These are phyloP conservation scores for Gliomastix tumulicola DNA, from an alignment of 2,329 filamentous ascomycete species.

Conservation along the genomic window DNA sequence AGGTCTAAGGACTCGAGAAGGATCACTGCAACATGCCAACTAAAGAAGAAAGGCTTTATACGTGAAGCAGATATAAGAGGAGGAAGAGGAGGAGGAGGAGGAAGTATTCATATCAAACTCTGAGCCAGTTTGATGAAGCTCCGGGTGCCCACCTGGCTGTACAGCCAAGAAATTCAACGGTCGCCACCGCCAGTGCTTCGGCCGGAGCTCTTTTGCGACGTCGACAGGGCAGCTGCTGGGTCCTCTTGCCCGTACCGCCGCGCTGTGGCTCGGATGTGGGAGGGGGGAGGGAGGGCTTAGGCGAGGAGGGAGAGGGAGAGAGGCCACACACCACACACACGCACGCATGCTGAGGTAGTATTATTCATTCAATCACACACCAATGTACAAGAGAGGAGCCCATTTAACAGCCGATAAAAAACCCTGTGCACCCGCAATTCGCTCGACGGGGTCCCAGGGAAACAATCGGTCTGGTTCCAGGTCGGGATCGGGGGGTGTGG, in stretches of 20 bases:
- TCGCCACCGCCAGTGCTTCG: conserved; percentile 1
- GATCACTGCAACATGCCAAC: no score
- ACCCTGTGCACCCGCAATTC: conserved; percentile 17
- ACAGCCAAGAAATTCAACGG: no score
- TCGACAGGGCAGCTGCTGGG: neutral
- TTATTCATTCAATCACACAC: neutral
- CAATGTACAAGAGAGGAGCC: conserved; percentile 9
- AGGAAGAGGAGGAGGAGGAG: no score
- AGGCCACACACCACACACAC: neutral
- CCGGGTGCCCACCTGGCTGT: no score
- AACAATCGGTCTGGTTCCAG: conserved; percentile 1
- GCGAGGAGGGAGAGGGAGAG: neutral
- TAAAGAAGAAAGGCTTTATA: no score
- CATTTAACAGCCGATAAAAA: conserved; percentile 23
- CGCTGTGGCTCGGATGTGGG: neutral
- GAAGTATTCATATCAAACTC: no score
- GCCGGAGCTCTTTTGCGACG: neutral
- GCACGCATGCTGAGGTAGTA: no score
- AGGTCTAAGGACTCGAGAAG: no score
- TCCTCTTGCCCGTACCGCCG: neutral
- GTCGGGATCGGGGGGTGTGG: neutral
- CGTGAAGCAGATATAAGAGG: no score
- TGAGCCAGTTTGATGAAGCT: no score
- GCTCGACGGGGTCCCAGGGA: conserved; percentile 5
- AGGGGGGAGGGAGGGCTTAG: neutral